Base-by-base conservation (phyloP, 2,329 filamentous ascomycete genomes). In the Paraphoma sp. region DNA sequence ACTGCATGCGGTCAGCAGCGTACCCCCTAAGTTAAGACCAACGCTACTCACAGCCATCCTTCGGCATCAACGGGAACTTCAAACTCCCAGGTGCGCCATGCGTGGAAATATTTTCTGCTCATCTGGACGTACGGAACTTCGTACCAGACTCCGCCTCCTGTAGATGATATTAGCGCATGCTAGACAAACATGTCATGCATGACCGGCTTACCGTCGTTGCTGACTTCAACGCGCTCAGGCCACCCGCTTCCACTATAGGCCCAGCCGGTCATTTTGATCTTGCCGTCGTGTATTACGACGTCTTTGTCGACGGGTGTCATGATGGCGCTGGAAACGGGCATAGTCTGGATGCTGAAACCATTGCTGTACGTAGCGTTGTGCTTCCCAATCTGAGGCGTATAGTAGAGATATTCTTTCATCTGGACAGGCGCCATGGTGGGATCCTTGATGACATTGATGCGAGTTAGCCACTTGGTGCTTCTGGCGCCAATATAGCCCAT, bases 331-430 rank as follows among this genome's bases (percentile, higher is more conserved):
- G 82, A 85, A 3, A 90, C 87, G 0, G 88, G 88, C 87, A 90
- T 91, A 36, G 90, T 88, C 66, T 91, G 88, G 64, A 89, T 90
- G 59, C 83, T 84, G 58, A 88, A 87, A 0, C 86, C 87, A 45
- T 86, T 85, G 14, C 79, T 85, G 62, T 84, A 83, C 8, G 76
- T 78, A 10, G 81, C 78, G 59, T 90, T 90, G 63, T 90, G 86
- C 74, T 90, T 90, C 10, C 87, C 88, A 0, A 87, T 77, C 69
- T 91, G 88, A 10, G 86, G 86, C 1, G 84, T 86, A 70, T 88
- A 92, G 74, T 91, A 90, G 0, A 90, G 78, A 52, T 90, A 90
- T 67, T 90, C 87, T 51, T 83, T 82, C 66, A 80, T 83, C 73
- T 90, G 87, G 0, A 89, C 87, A 0, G 87, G 88, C 0, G 86